Percentiles rank a stretch among this genome's conserved stretches.
These are phyloP conservation scores for Sporothrix humicola DNA, from an alignment of 2,329 filamentous ascomycete genomes.

Conservation along the genomic window DNA sequence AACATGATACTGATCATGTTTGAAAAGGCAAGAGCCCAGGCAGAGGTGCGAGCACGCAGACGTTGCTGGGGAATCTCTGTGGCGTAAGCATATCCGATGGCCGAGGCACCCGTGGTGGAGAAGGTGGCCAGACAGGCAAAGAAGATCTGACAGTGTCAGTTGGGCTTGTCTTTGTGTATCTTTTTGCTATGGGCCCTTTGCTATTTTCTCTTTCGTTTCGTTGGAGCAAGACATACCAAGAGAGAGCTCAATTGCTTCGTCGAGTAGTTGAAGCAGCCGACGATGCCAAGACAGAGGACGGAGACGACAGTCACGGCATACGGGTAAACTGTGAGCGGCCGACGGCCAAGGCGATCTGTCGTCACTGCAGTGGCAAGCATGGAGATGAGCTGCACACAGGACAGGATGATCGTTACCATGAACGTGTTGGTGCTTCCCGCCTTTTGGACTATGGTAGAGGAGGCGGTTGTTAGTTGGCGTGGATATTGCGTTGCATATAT, in stretches of 20 bases:
- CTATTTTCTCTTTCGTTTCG: not conserved
- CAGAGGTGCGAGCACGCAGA: slow-evolving; percentile 49
- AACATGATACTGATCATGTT: slow-evolving; percentile 52
- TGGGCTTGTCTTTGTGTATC: not conserved
- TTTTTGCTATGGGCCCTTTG: too few relatives aligned
- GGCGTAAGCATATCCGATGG: slow-evolving; percentile 52
- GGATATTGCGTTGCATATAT: too few relatives aligned
- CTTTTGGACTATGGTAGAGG: slow-evolving; percentile 43
- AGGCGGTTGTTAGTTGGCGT: not conserved
- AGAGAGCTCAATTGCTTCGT: slow-evolving; percentile 45
- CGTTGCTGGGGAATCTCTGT: slow-evolving; percentile 51
- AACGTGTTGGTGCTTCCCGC: slow-evolving; percentile 51
- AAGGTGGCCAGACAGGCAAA: slow-evolving; percentile 51
- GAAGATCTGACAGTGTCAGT: slow-evolving; percentile 45
- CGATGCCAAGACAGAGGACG: slow-evolving; percentile 48
- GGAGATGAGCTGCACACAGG: slow-evolving; percentile 50
- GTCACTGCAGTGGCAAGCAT: slow-evolving; percentile 47
- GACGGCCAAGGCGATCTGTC: slow-evolving; percentile 47
- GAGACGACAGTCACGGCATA: slow-evolving; percentile 48
- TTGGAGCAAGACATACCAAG: slow-evolving; percentile 41
- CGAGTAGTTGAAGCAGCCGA: slow-evolving; percentile 50
- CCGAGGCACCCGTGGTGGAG: slow-evolving; percentile 50
- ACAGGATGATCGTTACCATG: slow-evolving; percentile 50
- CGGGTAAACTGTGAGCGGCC: slow-evolving; percentile 49
- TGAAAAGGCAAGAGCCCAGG: slow-evolving; percentile 47